phyloP scores from a whole-genome alignment of 1,284 basidiomycete genomes.

The Trametes pubescens region DNA sequence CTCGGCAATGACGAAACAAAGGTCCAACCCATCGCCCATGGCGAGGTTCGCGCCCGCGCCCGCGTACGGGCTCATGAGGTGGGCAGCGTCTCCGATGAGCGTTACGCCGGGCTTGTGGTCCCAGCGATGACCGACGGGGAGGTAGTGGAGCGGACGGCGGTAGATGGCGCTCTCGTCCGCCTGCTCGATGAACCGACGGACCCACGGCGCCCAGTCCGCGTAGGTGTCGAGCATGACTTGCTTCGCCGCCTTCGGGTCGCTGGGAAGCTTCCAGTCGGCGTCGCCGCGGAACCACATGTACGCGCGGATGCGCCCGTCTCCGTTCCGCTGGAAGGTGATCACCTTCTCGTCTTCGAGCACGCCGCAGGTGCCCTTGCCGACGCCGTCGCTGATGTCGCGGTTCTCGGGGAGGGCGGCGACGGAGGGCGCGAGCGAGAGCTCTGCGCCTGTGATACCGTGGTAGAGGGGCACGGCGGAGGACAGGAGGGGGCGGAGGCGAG shows the following conservation, averaged over 20 bases:
- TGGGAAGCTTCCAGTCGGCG: not conserved
- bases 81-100: slow-evolving; percentile 54
- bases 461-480: not conserved
- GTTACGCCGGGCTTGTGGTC: slow-evolving; percentile 20
- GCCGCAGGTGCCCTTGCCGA: not conserved
- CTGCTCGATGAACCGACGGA: not conserved
- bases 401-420: slow-evolving; percentile 3
- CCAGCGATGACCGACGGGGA: slow-evolving; percentile 7
- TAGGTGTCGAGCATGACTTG: not conserved
- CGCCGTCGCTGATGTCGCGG: not conserved
- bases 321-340: slow-evolving; percentile 4
- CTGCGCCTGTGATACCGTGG: slow-evolving; percentile 4
- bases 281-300: not conserved
- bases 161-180: slow-evolving; percentile 6
- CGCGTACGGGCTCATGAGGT: slow-evolving; percentile 54
- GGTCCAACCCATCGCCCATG: slow-evolving; percentile 40
- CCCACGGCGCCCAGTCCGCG: slow-evolving; percentile 7
- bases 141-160: slow-evolving; percentile 2
- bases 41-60: slow-evolving; percentile 54
- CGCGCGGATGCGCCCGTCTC: slow-evolving; percentile 9
- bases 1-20: slow-evolving; percentile 17
- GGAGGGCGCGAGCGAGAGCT: slow-evolving; percentile 1
- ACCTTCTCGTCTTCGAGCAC: not conserved
- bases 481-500: slow-evolving; percentile 45
- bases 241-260: slow-evolving; percentile 3